Base-by-base conservation (phyloP, 164 flowering plant genomes). In the Magnolia kwangsiensis region DNA sequence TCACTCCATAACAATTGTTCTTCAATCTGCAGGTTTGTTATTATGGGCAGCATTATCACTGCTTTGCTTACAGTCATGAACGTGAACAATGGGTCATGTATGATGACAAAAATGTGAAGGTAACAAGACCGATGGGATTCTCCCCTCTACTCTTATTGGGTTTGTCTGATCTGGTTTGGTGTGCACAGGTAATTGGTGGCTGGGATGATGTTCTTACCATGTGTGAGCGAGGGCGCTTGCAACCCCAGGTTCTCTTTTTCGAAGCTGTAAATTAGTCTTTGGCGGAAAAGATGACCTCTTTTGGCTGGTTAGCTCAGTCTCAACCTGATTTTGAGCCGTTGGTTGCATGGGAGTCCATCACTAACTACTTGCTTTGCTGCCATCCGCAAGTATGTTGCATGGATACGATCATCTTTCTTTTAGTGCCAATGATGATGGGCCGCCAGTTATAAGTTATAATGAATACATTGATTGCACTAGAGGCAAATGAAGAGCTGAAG, bases 21-120 rank as follows among this genome's bases (percentile, higher is more conserved):
- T 67, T 50, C 50, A 72, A 74, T 74, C 61, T 64, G 23, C 79
- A 96, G 99, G 99, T 94, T 75, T 96, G 99, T 83, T 96, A 94
- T 75, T 96, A 96, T 79, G 99, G 99, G 63, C 97, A 94, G 82
- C 99, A 94, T 81, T 96, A 96, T 80, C 95, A 92, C 81, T 93
- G 99, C 84, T 96, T 96, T 87, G 98, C 99, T 67, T 93, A 91
- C 78, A 88, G 94, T 83, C 91, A 86, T 77, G 94, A 89, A 63
- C 86, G 79, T 77, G 88, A 82, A 59, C 79, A 76, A 16, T 96
- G 98, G 99, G 81, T 91, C 67, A 92, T 94, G 99, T 96, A 94
- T 74, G 98, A 96, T 83, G 99, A 96, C 85, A 86, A 82, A 80
- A 92, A 90, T 59, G 98, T 96, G 58, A 94, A 94, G 97, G 99